Base-by-base conservation (phyloP, 2,329 filamentous ascomycete genomes). In the Curvularia sp. region DNA sequence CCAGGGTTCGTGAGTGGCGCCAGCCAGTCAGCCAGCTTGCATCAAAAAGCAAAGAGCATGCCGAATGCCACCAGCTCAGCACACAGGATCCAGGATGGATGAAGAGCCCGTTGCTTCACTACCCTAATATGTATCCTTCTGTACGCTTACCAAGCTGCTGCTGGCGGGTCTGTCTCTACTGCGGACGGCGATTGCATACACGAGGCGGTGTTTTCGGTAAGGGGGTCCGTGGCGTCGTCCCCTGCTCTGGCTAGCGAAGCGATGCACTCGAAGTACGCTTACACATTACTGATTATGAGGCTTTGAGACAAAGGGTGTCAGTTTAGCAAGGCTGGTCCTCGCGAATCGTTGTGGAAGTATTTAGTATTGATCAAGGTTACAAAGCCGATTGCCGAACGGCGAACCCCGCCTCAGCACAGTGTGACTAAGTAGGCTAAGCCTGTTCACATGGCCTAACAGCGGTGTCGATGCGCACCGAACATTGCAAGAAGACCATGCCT, bases 111-210 rank as follows among this genome's bases (percentile, higher is more conserved):
- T 46, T 34, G 61, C 55, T 51, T 57, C 56, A 60, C 53, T 18
- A 25, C 15, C 18, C 32, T 49, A 39, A 19, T 46, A 34, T 34
- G 28, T 45, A 39, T 25, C 45, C 46, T 55, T 49, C 21, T 25
- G 52, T 49, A 60, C 54, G 57, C 56, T 60, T 39, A 60, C 54
- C 50, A 65, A 59, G 55, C 49, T 30, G 21, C 32, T 34, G 36
- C n/a, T 53, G 41, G 41, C n/a, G 36, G 39, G 52, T 9, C 34
- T 15, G 45, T 47, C 13, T 30, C 30, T 45, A 46, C 32, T 30
- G 51, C 51, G 47, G 55, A 36, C 38, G 46, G 13, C 49, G 42
- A 38, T 28, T 45, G 43, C 49, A 45, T 57, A 45, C 25, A 54
- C 45, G 47, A 49, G 39, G 23, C 15, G 15, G 18, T 18, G 39